phyloP scores from a whole-genome alignment of 192 early-diverging fungal genomes.

The Backusella macrospora region DNA sequence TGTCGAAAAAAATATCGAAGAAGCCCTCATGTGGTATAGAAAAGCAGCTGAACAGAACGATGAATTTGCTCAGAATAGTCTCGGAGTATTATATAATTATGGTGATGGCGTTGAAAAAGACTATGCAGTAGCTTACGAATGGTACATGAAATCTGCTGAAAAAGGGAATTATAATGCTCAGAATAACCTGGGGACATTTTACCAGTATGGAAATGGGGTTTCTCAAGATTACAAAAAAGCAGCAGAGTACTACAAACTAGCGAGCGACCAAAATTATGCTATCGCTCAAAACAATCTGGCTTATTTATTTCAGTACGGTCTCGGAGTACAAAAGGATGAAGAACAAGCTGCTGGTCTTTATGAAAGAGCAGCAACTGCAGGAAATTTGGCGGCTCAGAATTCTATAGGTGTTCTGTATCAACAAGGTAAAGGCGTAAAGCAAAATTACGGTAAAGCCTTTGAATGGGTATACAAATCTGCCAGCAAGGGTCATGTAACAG shows the following conservation, averaged over 20 bases:
- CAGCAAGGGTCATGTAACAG: not conserved
- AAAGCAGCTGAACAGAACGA: conserved; percentile 64
- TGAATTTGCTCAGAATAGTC: conserved; percentile 63
- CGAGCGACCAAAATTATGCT: conserved; percentile 47
- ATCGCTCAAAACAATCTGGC: conserved; percentile 67
- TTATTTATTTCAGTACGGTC: conserved; percentile 44
- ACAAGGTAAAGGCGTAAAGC: not conserved
- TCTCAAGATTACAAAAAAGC: conserved; percentile 53
- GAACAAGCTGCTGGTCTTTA: not conserved
- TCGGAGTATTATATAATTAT: conserved; percentile 81
- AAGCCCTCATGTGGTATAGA: conserved; percentile 79
- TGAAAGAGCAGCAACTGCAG: not conserved
- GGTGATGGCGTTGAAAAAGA: conserved; percentile 65
- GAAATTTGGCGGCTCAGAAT: not conserved
- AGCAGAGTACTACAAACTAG: conserved; percentile 58
- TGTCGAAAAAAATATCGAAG: conserved; percentile 55
- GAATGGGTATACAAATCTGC: not conserved
- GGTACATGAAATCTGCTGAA: conserved; percentile 64
- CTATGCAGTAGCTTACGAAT: conserved; percentile 65
- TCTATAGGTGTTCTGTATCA: not conserved
- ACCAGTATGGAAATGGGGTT: not conserved
- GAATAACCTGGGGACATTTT: not conserved
- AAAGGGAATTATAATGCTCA: conserved; percentile 69
- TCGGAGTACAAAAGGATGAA: not conserved
- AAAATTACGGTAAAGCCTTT: not conserved